Base-by-base conservation (phyloP, 768 basidiomycete genomes). In the Fomitopsis pulvina region DNA sequence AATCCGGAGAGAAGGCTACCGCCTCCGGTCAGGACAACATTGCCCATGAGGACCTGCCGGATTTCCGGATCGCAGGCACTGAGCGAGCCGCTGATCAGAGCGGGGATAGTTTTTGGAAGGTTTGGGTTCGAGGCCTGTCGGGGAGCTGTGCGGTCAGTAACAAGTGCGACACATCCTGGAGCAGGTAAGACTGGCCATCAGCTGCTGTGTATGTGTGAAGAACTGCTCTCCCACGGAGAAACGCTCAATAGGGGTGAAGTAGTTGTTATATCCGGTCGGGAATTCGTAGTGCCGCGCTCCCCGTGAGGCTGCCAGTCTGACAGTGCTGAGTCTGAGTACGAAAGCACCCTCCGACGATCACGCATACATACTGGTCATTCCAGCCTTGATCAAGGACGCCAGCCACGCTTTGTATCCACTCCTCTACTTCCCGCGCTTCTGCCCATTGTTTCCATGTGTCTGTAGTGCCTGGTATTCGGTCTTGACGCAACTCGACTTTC, bases 1-100 rank as follows among this genome's bases (percentile, higher is more conserved):
- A 98, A 80, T 18, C 96, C 96, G 28, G 85, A 70, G 52, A 95
- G 85, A 39, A 92, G 70, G 50, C 87, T 91, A 30, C 93, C 89
- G 9, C 94, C 95, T 7, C 96, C 96, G n/a, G 92, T 89, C 41
- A 98, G 79, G 42, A 99, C 94, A 45, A 99, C 84, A 60, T 98
- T 97, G 53, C 87, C 81, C 62, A 95, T 79, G 24, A 99, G 80
- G 18, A 88, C 85, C 52, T 90, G 87, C 25, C 94, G 87, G 49
- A 97, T 70, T 65, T 99, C 96, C 0, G 88, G 83, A 59, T 99
- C 96, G 67, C 89, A 92, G 9, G 87, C 79, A 52, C 83, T 78
- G 51, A 98, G 76, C 0, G 91, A 80, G 51, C 85, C 81, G 45
- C 74, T 78, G 40, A 97, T 83, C 25, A 99, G 73, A 8, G 80